Percentiles rank a stretch among this genome's conserved stretches.
These are phyloP conservation scores for Stevia rebaudiana DNA, from an alignment of 140 eudicot species.

Conservation along the genomic window DNA sequence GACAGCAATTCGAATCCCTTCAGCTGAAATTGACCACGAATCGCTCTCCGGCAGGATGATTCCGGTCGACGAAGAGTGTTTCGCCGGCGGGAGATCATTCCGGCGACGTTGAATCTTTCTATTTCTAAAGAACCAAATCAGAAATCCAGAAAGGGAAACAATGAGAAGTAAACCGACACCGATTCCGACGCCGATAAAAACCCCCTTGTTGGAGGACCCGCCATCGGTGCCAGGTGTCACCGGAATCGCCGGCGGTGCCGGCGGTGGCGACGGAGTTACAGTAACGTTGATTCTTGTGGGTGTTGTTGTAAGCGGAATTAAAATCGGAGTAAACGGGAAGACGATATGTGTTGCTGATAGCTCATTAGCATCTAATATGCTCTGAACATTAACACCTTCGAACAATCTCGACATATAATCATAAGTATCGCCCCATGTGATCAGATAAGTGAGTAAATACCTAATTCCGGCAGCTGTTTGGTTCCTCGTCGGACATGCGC, in stretches of 20 bases:
- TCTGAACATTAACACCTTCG: slow-evolving; percentile 16
- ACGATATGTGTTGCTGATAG: slow-evolving; percentile 1
- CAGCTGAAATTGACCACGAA: slow-evolving; percentile 41
- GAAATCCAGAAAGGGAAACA: slow-evolving; percentile 8
- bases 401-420: slow-evolving; percentile 30
- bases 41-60: slow-evolving; percentile 19
- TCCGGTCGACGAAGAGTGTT: neutral
- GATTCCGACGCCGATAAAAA: slow-evolving; percentile 49
- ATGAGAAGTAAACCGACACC: slow-evolving; percentile 48
- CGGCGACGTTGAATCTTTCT: slow-evolving; percentile 10
- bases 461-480: slow-evolving; percentile 45
- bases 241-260: slow-evolving; percentile 35
- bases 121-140: slow-evolving; percentile 34
- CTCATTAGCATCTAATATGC: slow-evolving; percentile 50
- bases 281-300: slow-evolving; percentile 27
- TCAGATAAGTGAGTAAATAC: slow-evolving; percentile 46
- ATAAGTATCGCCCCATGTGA: slow-evolving; percentile 26
- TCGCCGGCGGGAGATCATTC: slow-evolving; percentile 4
- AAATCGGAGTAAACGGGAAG: slow-evolving; percentile 52
- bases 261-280: slow-evolving; percentile 29
- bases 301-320: slow-evolving; percentile 48
- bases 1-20: slow-evolving; percentile 46
- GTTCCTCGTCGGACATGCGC: slow-evolving; percentile 64
- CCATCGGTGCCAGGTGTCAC: slow-evolving; percentile 10
- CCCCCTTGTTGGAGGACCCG: slow-evolving; percentile 44